Evolutionary conservation across 1,139 yeast genomes (phyloP).

Genomic region (Casaregolazyma suthepensis): DNA sequence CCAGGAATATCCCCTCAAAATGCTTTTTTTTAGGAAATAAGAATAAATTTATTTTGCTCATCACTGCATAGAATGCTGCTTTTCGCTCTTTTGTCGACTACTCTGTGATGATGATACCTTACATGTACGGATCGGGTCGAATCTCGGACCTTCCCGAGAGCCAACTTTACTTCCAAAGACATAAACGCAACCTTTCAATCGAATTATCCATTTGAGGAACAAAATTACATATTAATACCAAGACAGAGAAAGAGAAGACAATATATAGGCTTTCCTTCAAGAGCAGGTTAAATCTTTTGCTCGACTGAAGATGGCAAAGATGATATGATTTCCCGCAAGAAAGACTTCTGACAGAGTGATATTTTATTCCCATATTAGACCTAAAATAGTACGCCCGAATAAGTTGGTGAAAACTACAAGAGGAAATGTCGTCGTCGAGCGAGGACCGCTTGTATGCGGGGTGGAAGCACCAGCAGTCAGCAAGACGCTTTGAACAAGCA

Average conservation of each 20-base stretch:
- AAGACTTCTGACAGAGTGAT: conserved; percentile 4
- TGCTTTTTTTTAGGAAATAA: too few species aligned
- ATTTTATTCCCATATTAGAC: conserved; percentile 3
- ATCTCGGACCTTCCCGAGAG: too few species aligned
- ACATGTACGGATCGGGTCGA: conserved; percentile 12
- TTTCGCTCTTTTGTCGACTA: too few species aligned
- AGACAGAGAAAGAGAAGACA: conserved; percentile 2
- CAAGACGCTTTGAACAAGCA: not conserved
- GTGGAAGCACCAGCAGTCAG: not conserved
- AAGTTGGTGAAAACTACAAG: conserved; percentile 2
- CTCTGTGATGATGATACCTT: too few species aligned
- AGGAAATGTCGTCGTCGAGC: conserved; percentile 9
- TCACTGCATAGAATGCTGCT: too few species aligned
- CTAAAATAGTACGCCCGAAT: conserved; percentile 3
- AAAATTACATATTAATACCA: not conserved
- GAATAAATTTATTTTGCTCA: too few species aligned
- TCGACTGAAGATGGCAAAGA: not conserved
- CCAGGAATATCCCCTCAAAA: too few species aligned
- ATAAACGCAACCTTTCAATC: not conserved
- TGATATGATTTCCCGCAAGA: conserved; percentile 4
- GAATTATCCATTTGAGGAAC: conserved; percentile 3
- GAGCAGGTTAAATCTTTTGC: not conserved
- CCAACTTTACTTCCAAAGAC: conserved; percentile 2
- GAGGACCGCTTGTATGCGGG: conserved; percentile 10
- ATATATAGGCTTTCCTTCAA: conserved; percentile 1